Conservation (phyloP, 768 basidiomycete species). For the Austroboletus eburneus region DNA sequence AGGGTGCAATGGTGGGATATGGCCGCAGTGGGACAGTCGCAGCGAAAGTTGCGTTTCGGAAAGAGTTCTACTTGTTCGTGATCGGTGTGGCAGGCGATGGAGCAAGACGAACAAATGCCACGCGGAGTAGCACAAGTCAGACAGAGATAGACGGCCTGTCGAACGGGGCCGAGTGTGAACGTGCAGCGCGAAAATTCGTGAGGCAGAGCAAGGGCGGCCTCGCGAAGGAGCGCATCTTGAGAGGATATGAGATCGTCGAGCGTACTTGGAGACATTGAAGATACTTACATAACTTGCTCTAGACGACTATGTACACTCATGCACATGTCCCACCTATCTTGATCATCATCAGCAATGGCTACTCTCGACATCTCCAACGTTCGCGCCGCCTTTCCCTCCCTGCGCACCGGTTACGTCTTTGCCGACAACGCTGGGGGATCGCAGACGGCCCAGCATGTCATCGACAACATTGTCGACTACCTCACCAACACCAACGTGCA, state of each 20-base stretch:
- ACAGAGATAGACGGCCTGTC: constrained; percentile 82
- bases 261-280: constrained; percentile 32
- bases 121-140: constrained; percentile 62
- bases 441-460: constrained; percentile 51
- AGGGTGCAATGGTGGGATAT: constrained; percentile 62
- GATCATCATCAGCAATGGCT: constrained; percentile 11
- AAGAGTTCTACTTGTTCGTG: constrained; percentile 87
- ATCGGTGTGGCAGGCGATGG: constrained; percentile 80
- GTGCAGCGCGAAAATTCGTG: constrained; percentile 65
- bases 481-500: constrained; percentile 71
- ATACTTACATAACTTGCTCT: too few relatives aligned
- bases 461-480: constrained; percentile 62
- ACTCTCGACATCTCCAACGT: constrained; percentile 45
- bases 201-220: constrained; percentile 50
- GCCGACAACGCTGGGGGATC: constrained; percentile 80
- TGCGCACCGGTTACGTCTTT: constrained; percentile 57
- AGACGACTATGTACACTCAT: too few relatives aligned
- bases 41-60: constrained; percentile 78
- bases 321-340: background rate
- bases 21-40: constrained; percentile 75
- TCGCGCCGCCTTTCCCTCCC: constrained; percentile 59
- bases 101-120: constrained; percentile 80
- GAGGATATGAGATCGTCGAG: constrained; percentile 23
- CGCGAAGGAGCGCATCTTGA: constrained; percentile 28
- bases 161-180: constrained; percentile 53